These are phyloP conservation scores for Lavandula angustifolia DNA, from an alignment of 257 asterid species.

Conservation along the genomic window DNA sequence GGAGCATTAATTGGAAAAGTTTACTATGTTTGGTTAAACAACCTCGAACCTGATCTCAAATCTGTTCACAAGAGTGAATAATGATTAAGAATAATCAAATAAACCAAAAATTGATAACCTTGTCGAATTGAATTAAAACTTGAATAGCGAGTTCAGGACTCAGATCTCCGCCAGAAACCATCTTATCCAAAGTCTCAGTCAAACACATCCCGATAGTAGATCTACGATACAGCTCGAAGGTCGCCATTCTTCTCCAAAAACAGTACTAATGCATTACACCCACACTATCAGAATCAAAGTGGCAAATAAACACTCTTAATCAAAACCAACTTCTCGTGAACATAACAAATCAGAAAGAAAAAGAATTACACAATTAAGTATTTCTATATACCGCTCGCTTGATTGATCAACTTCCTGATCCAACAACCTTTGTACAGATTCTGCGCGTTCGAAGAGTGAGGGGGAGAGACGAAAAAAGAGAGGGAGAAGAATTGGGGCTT, in stretches of 20 bases:
- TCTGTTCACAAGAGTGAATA: background rate
- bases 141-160: conserved; percentile 92
- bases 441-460: conserved; percentile 22
- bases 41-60: background rate
- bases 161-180: conserved; percentile 72
- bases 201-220: conserved; percentile 95
- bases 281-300: conserved; percentile 14
- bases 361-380: background rate
- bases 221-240: conserved; percentile 90
- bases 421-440: conserved; percentile 17
- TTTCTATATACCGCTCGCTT: background rate
- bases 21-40: conserved; percentile 3
- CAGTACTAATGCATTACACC: conserved; percentile 4
- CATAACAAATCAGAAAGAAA: background rate
- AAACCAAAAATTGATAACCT: conserved; percentile 46
- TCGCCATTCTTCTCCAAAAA: conserved; percentile 60
- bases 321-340: conserved; percentile 15
- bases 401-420: conserved; percentile 25
- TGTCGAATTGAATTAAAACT: conserved; percentile 92
- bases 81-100: background rate
- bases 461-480: conserved; percentile 28
- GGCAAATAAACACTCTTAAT: conserved; percentile 5
- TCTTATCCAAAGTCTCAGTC: conserved; percentile 90
- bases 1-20: conserved; percentile 1
- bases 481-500: conserved; percentile 73